Evolutionary conservation across 352 stramenopile genomes (phyloP).

Genomic region (Elongisporangium anandrum): DNA sequence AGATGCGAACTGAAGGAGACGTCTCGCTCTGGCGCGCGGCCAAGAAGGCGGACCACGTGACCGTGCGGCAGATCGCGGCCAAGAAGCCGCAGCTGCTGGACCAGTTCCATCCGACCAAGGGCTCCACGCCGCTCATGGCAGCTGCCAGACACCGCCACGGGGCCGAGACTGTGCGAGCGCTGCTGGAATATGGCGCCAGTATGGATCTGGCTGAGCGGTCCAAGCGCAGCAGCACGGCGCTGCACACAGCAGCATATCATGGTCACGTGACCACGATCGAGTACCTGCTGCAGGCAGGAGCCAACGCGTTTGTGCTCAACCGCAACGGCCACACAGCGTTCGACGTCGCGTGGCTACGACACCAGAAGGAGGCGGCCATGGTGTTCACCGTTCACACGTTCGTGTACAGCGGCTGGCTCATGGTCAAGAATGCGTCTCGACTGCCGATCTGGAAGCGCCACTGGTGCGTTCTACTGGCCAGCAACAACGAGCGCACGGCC

Average conservation of each 20-base stretch:
- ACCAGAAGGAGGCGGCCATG: conserved; percentile 28
- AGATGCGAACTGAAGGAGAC: not conserved
- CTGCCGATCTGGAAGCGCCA: conserved; percentile 55
- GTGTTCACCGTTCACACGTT: conserved; percentile 42
- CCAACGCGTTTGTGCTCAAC: conserved; percentile 45
- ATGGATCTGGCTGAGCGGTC: conserved; percentile 26
- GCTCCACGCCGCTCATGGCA: conserved; percentile 67
- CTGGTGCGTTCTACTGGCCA: conserved; percentile 55
- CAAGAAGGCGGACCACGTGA: conserved; percentile 12
- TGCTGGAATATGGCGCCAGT: conserved; percentile 60
- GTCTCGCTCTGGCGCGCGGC: conserved; percentile 9
- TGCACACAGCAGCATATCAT: conserved; percentile 60
- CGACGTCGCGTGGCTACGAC: conserved; percentile 51
- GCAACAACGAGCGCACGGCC: conserved; percentile 30
- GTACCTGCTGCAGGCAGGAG: conserved; percentile 44
- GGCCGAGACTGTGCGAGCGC: conserved; percentile 33
- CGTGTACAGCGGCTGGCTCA: conserved; percentile 57
- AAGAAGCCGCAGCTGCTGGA: conserved; percentile 28
- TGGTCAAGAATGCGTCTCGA: conserved; percentile 30
- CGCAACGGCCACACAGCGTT: conserved; percentile 47
- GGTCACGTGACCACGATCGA: conserved; percentile 51
- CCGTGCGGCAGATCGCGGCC: conserved; percentile 4
- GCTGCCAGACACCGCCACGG: conserved; percentile 50
- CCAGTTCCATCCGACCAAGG: conserved; percentile 34
- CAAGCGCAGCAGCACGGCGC: conserved; percentile 47